Percentiles rank a stretch among this genome's conserved stretches.
Conservation (phyloP, 176 grass and related monocot genomes). For the Ananas comosus region DNA sequence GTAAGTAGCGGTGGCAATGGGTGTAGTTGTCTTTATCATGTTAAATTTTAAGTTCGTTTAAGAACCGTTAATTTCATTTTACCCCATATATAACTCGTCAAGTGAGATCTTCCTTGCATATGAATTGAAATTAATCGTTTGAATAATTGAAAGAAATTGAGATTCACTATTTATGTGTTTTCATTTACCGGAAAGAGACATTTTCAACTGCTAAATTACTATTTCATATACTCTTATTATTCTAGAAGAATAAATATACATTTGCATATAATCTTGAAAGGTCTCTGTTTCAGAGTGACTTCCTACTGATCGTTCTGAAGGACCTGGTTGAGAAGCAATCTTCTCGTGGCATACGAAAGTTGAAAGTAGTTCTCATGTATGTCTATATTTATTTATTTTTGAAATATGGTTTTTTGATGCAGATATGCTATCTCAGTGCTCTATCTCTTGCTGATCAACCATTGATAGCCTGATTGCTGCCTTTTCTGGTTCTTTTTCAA, state of each 20-base stretch:
- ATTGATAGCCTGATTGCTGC: background rate
- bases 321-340: conserved; percentile 69
- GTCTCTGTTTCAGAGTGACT: conserved; percentile 54
- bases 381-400: background rate
- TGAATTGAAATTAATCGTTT: too few species aligned
- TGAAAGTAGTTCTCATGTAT: conserved; percentile 98
- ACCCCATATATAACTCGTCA: too few species aligned
- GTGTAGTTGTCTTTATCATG: too few species aligned
- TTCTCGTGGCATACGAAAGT: conserved; percentile 36
- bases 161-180: too few species aligned
- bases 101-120: too few species aligned
- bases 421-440: conserved; percentile 18
- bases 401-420: background rate
- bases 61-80: too few species aligned
- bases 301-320: conserved; percentile 85
- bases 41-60: too few species aligned
- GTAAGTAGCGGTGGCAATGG: too few species aligned
- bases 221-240: too few species aligned
- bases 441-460: background rate
- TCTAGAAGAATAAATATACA: background rate
- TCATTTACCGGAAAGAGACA: too few species aligned
- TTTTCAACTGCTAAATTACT: too few species aligned
- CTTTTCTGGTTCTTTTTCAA: conserved; percentile 20
- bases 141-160: too few species aligned
- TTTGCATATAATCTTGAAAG: background rate